Base-by-base conservation (phyloP, 2,329 filamentous ascomycete species). In the Domatiomyces catenatus region DNA sequence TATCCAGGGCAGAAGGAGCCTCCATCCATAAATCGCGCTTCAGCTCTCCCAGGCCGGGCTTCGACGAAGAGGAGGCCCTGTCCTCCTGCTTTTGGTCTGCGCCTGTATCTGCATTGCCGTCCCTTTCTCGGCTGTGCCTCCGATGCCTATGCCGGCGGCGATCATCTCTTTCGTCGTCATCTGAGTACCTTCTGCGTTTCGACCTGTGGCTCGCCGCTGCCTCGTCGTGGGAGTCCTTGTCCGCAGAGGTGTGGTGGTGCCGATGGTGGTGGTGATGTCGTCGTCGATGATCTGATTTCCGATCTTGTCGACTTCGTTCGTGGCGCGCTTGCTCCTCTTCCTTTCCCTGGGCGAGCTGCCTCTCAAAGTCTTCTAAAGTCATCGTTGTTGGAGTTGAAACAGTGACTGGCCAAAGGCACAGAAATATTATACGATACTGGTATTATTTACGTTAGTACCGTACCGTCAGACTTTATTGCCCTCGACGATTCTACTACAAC, bases 1-100 rank as follows among this genome's bases (percentile, higher is more conserved):
- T 73, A 49, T 89, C 83, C 36, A 94, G 69, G 0, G 83, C 80
- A 0, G 85, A 86, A 0, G 90, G 88, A 0, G 83, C 83, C 53
- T 88, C 83, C 92, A 98, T 98, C 89, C 93, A 98, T 0, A 84
- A 79, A 65, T 96, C 92, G 56, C 93, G 79, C 58, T 81, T 75
- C 28, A 81, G 60, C 1, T 67, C 60, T 19, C 67, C 58, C 15
- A 63, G 58, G 15, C 54, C 53, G 10, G 54, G 54, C 47, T 44
- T 63, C 52, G 62, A 66, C 57, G 54, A 60, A 55, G 32, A 15
- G 32, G 17, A 62, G 61, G 18, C 65, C 58, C 49, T 67, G 61
- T 50, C 42, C 49, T 51, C 48, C 24, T 45, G 24, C 19, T 50
- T 46, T 36, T 28, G 22, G 18, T 54, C 50, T 12, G 69, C 64